phyloP scores from a whole-genome alignment of 441 rosid genomes.

The Eruca vesicaria region DNA sequence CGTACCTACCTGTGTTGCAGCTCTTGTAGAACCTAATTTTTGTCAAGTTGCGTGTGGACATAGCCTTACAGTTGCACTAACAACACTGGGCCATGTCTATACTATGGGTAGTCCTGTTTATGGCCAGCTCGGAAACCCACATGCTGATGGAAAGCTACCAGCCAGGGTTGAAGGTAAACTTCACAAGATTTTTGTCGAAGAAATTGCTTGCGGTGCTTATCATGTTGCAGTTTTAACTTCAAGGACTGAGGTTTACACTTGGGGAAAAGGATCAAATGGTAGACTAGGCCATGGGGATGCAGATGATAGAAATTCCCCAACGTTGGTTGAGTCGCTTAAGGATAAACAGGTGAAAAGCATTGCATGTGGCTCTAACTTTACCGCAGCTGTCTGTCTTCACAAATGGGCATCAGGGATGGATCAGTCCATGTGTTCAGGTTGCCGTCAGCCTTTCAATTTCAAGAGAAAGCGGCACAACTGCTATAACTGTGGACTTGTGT shows the following conservation, averaged over 20 bases:
- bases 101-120: slow-evolving; percentile 94
- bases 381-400: slow-evolving; percentile 95
- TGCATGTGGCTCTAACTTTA: slow-evolving; percentile 84
- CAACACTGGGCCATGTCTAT: slow-evolving; percentile 86
- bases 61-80: slow-evolving; percentile 84
- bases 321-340: slow-evolving; percentile 80
- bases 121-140: slow-evolving; percentile 94
- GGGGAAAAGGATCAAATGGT: slow-evolving; percentile 99
- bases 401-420: slow-evolving; percentile 92
- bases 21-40: slow-evolving; percentile 92
- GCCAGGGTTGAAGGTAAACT: slow-evolving; percentile 85
- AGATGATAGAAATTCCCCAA: slow-evolving; percentile 86
- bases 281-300: slow-evolving; percentile 92
- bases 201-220: slow-evolving; percentile 93
- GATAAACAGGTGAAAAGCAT: slow-evolving; percentile 97
- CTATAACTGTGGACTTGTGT: slow-evolving; percentile 91
- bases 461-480: slow-evolving; percentile 96
- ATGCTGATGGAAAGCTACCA: slow-evolving; percentile 85
- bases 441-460: slow-evolving; percentile 87
- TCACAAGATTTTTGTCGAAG: slow-evolving; percentile 80
- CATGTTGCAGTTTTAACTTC: slow-evolving; percentile 94
- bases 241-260: slow-evolving; percentile 90
- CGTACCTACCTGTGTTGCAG: slow-evolving; percentile 95
- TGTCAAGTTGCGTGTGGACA: slow-evolving; percentile 95
- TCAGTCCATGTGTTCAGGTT: slow-evolving; percentile 98